A percentile compares a stretch with the other conserved stretches of the same genome.
Evolutionary conservation across 1,284 basidiomycete species (phyloP).

Genomic region (Termitomyces sp.): DNA sequence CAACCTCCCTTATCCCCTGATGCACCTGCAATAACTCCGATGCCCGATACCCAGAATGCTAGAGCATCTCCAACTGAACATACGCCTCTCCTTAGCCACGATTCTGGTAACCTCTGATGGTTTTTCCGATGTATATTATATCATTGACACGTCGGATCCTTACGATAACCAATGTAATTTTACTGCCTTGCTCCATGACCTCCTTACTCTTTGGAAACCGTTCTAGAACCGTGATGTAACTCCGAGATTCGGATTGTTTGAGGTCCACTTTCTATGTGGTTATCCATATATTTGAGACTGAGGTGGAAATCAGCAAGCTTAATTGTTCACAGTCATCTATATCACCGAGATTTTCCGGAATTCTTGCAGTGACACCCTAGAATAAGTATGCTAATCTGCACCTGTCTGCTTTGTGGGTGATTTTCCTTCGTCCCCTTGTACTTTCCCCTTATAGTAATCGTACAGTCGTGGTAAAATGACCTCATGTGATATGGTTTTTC

Average conservation of each 20-base stretch:
- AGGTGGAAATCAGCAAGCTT: neutral
- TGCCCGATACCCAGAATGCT: conserved; percentile 13
- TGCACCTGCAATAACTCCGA: conserved; percentile 4
- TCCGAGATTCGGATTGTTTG: neutral
- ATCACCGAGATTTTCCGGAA: neutral
- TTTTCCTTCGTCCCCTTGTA: neutral
- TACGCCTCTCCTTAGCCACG: conserved; percentile 32
- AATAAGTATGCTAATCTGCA: neutral
- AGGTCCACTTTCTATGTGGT: neutral
- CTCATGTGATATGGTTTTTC: neutral
- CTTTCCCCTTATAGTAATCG: conserved; percentile 2
- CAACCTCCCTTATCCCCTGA: conserved; percentile 36
- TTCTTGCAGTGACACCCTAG: neutral
- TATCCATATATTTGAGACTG: neutral
- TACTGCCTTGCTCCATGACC: neutral
- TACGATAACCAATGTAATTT: conserved; percentile 17
- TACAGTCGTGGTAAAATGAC: neutral
- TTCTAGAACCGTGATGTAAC: neutral
- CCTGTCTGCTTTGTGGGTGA: neutral
- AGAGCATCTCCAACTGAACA: conserved; percentile 30
- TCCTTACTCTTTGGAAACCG: neutral
- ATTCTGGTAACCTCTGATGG: conserved; percentile 10
- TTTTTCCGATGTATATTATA: conserved; percentile 9
- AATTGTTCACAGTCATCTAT: neutral
- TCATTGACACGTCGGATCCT: conserved; percentile 1